Conservation (phyloP, 2,329 filamentous ascomycete genomes). For the Xylariaceae sp. region DNA sequence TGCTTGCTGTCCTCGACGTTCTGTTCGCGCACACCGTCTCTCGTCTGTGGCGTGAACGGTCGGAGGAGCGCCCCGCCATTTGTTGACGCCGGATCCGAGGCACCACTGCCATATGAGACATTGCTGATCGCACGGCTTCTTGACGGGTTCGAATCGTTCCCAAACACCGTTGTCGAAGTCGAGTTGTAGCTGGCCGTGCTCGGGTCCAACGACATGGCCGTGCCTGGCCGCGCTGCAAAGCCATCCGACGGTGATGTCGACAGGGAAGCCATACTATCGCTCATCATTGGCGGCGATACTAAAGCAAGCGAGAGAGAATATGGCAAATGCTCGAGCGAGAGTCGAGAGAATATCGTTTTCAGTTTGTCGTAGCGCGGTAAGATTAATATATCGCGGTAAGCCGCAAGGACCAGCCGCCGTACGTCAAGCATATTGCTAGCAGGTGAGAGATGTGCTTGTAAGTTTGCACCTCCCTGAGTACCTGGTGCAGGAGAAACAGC, state of each 20-base stretch:
- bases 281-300: slow-evolving; percentile 59
- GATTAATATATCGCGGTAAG: slow-evolving; percentile 88
- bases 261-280: slow-evolving; percentile 54
- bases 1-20: slow-evolving; percentile 74
- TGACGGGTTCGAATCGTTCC: slow-evolving; percentile 58
- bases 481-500: slow-evolving; percentile 43
- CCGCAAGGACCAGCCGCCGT: slow-evolving; percentile 83
- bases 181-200: slow-evolving; percentile 81
- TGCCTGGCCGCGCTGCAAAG: slow-evolving; percentile 64
- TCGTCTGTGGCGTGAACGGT: slow-evolving; percentile 58
- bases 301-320: slow-evolving; percentile 60
- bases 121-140: slow-evolving; percentile 87
- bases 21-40: slow-evolving; percentile 56
- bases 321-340: slow-evolving; percentile 80
- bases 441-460: slow-evolving; percentile 53
- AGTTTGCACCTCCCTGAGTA: slow-evolving; percentile 36
- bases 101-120: slow-evolving; percentile 69
- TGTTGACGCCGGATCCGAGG: slow-evolving; percentile 45
- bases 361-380: slow-evolving; percentile 87
- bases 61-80: slow-evolving; percentile 52
- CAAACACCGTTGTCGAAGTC: slow-evolving; percentile 80
- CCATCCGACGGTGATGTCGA: slow-evolving; percentile 54
- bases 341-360: slow-evolving; percentile 86
- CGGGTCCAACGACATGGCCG: slow-evolving; percentile 76
- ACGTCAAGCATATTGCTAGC: slow-evolving; percentile 75